Base-by-base conservation (phyloP, 2,329 filamentous ascomycete species). In the Chaetothyriales sp. region DNA sequence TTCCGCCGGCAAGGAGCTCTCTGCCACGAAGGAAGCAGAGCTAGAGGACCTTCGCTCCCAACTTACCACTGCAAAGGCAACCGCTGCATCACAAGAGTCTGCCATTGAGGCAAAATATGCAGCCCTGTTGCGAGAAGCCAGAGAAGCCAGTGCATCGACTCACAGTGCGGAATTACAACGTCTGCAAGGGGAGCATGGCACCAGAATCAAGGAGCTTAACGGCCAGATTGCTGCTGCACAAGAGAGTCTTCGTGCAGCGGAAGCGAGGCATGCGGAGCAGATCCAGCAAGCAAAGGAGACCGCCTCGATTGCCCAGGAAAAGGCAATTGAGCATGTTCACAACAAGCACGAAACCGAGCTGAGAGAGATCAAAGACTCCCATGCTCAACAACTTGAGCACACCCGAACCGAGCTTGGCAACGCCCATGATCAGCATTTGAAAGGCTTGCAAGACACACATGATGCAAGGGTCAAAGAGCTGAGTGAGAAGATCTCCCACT, bases 341-440 rank as follows among this genome's bases (percentile, higher is more conserved):
- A 45, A 50, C 48, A 10, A 53, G 54, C 45, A 51, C 37, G 13
- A 44, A 33, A 19, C 49, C 46, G 7, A 44, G 50, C 20, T 28
- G 20, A 40, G 61, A 40, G 56, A 63, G 18, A 54, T 64, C 8
- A 54, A 61, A 2, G 56, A 60, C 10, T 56, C 60, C 18, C 67
- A 69, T 52, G 62, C 64, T 0, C 58, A 67, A 48, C 66, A 68
- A 48, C 63, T 69, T 20, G 55, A 60, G 2, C 55, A 60, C 20
- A 65, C 64, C 18, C 65, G 64, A 46, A 60, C 65, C 46, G 60
- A 54, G 40, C 52, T 58, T 37, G 50, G 48, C 43, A 54, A 52
- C 13, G 47, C 54, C n/a, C 49, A 54, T 44, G 51, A 53, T 46
- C 45, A 54, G n/a, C 54, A 56, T 44, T 45, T 49, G 45, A 58